Base-by-base conservation (phyloP, 169 alveolate species). In the Babesia ovata region DNA sequence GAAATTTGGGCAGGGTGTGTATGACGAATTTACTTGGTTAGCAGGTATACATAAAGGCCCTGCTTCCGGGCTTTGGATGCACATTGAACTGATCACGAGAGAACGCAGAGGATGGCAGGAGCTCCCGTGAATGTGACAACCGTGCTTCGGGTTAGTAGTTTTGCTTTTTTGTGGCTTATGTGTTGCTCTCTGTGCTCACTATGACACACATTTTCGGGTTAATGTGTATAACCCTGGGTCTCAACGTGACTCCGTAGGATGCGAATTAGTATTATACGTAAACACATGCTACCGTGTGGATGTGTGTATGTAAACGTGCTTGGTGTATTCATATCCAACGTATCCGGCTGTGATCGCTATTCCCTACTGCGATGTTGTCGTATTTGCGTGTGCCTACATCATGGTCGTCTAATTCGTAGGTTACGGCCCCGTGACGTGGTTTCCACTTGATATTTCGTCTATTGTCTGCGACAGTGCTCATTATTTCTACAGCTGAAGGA, bases 401-500 rank as follows among this genome's bases (percentile, higher is more conserved):
- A 6, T 6, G 39, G 39, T 33, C 6, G 39, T 33, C 10, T 33
- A 33, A 33, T 33, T 2, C 39, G 39, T 33, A 33, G 2, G 6
- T 33, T 33, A 2, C 39, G 39, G 39, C 39, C 2, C 6, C 2
- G 39, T 33, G 39, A 6, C 39, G 39, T 33, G 6, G 2, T 33
- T 33, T 2, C 39, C 2, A 33, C 2, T 10, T 2, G 42, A 4
- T 56, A 4, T 2, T 16, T 2, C 42, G 39, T 28, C 9, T 21
- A 4, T 39, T 61, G 22, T 36, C 9, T 61, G 33, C 9, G 2
- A 8, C 66, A 13, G 17, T 29, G 14, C 36, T 66, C 44, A 66
- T 73, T n/a, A 26, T 63, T 9, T 3, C 36, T 50, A 29, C 54
- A 82, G 89, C 60, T 82, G 73, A 61, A 77, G 48, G 84, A 91